phyloP scores from a whole-genome alignment of 1,284 basidiomycete species.

The Cutaneotrichosporon mucoides region DNA sequence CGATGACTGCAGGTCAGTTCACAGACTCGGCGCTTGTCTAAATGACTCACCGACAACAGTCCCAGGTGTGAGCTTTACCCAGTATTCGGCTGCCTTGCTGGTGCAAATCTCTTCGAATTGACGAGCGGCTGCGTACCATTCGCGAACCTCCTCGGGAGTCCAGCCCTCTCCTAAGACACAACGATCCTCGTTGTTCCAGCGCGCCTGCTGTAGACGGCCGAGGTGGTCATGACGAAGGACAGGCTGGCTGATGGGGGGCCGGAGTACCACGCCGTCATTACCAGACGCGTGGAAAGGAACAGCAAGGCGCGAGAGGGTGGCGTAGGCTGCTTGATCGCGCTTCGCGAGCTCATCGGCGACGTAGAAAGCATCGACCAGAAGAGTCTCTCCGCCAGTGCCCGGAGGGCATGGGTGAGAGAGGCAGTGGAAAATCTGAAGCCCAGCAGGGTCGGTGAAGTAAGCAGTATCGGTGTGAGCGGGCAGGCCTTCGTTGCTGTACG shows the following conservation, averaged over 20 bases:
- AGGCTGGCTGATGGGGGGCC: constrained; percentile 58
- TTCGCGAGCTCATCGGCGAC: constrained; percentile 74
- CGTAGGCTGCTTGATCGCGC: constrained; percentile 68
- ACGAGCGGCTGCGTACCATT: constrained; percentile 80
- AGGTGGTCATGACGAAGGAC: constrained; percentile 60
- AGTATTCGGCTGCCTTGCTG: constrained; percentile 79
- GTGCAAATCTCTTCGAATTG: constrained; percentile 73
- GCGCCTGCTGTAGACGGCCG: constrained; percentile 67
- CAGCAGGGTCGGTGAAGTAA: constrained; percentile 89
- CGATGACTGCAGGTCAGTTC: constrained; percentile 60
- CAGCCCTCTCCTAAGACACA: constrained; percentile 65
- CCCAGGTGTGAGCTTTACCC: constrained; percentile 81
- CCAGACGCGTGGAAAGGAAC: constrained; percentile 87
- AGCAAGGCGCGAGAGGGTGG: constrained; percentile 63
- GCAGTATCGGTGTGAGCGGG: constrained; percentile 94
- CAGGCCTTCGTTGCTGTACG: constrained; percentile 81
- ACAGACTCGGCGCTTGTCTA: neutral
- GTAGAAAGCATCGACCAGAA: constrained; percentile 93
- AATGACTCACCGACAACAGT: constrained; percentile 69
- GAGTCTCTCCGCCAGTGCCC: constrained; percentile 76
- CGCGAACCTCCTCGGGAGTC: constrained; percentile 59
- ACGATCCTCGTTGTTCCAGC: constrained; percentile 95
- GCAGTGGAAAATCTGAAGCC: constrained; percentile 91
- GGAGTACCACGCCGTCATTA: constrained; percentile 62
- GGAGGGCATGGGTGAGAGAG: constrained; percentile 67